Evolutionary conservation across 305 asterid genomes (phyloP), one percentile per base, ranked within the genome.

Genomic region (Fraxinus sp.): DNA sequence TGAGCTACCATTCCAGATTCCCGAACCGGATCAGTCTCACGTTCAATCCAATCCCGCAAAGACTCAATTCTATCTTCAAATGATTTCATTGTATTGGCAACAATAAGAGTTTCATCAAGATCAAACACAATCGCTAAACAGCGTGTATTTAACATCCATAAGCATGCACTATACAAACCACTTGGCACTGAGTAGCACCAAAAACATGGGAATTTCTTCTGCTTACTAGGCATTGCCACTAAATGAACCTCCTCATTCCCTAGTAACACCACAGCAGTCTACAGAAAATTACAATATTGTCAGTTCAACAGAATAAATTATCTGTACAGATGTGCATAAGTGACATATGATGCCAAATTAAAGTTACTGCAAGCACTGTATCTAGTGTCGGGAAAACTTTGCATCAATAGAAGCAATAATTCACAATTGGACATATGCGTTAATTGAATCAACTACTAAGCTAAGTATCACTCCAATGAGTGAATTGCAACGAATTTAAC

Each of bases 181-280:
- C 82, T 46, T 22, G 97, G 95, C 85, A 93, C 97, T 0, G 93
- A 89, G 83, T 89, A 96, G 91, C 99, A 95, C 99, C 99, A 96
- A 83, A 96, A 96, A 86, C 99, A 95, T 14, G 99, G 98, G 85
- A 92, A 96, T 80, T 88, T 91, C 91, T 95, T 91, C 88, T 89
- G 94, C 90, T 88, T 93, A 89, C 99, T 96, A 39, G 97, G 97
- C 99, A 96, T 96, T 83, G 98, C 99, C 87, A 96, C 98, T 83
- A 96, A 87, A 90, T 96, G 99, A 75, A 96, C 84, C 88, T 96
- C 98, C 85, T 95, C 98, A 70, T 82, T 86, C 73, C 94, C 98
- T 81, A 89, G 89, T 84, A 91, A 79, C 86, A 91, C 97, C 86
- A 96, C 98, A 5, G 98, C 98, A 49, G 99, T 96, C 98, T 96